phyloP scores from a whole-genome alignment of 495 filamentous ascomycete species.

The Annulohypoxylon stygium region DNA sequence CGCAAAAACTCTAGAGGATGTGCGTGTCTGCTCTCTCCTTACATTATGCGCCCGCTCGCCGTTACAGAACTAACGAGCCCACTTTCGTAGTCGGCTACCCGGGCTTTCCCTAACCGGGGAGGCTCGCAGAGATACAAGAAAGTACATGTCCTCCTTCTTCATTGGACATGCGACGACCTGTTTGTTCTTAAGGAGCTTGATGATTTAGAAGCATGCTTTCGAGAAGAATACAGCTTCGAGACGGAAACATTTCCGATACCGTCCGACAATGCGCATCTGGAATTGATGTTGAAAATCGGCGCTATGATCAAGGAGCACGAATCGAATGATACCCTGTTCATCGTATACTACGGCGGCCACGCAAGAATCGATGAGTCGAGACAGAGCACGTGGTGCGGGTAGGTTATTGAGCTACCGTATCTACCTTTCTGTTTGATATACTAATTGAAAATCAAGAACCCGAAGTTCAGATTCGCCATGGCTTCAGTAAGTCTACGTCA shows the following conservation, averaged over 20 bases:
- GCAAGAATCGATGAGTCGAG: constrained; percentile 64
- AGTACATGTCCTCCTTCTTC: constrained; percentile 65
- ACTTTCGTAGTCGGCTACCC: constrained; percentile 58
- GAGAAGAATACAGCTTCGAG: constrained; percentile 61
- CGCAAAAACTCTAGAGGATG: constrained; percentile 62
- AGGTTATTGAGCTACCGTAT: constrained; percentile 38
- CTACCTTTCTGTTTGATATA: constrained; percentile 4
- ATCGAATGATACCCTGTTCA: constrained; percentile 61
- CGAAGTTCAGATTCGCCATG: constrained; percentile 59
- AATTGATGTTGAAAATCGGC: constrained; percentile 63
- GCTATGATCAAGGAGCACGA: constrained; percentile 66
- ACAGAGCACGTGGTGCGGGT: constrained; percentile 68
- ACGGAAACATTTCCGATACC: constrained; percentile 66
- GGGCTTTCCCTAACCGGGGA: constrained; percentile 64
- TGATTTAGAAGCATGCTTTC: constrained; percentile 63
- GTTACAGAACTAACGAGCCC: constrained; percentile 30
- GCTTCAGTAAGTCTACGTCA: constrained; percentile 52
- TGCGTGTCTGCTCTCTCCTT: constrained; percentile 47
- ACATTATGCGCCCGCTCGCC: not conserved
- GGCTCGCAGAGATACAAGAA: constrained; percentile 62
- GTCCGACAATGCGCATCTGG: constrained; percentile 62
- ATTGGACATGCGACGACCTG: constrained; percentile 68
- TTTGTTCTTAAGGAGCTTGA: constrained; percentile 65
- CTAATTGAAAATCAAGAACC: constrained; percentile 41
- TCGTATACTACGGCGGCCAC: constrained; percentile 69